Conservation (phyloP, 345 rosid genomes). For the Mercurialis annua region DNA sequence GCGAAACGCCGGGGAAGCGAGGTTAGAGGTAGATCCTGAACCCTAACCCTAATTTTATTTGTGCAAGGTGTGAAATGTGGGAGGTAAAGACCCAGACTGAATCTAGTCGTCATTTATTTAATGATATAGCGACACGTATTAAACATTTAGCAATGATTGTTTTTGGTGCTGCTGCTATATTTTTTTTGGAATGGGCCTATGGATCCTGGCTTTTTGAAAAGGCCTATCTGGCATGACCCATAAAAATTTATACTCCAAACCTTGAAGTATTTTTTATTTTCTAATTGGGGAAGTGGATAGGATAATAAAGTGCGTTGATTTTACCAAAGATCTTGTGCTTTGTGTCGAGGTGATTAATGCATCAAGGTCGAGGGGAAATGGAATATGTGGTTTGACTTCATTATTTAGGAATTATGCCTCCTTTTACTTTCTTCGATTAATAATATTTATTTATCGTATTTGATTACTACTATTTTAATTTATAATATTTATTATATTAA, state of each 20-base stretch:
- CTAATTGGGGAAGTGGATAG: neutral
- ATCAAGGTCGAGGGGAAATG: too few species aligned
- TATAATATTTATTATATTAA: too few species aligned
- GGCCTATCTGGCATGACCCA: too few species aligned
- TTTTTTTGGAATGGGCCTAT: neutral
- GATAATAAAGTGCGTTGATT: conserved; percentile 13
- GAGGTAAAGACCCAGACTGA: conserved; percentile 6
- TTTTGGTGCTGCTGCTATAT: too few species aligned
- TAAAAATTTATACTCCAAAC: too few species aligned
- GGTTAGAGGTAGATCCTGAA: too few species aligned
- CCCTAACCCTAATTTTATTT: conserved; percentile 3
- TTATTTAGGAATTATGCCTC: too few species aligned
- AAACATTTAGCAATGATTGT: neutral
- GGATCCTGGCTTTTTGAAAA: neutral
- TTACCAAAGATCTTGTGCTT: neutral
- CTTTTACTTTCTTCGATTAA: too few species aligned
- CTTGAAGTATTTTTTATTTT: neutral
- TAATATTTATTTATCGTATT: too few species aligned
- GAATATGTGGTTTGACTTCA: too few species aligned
- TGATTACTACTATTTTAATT: too few species aligned
- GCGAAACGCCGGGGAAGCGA: neutral
- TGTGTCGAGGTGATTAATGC: neutral
- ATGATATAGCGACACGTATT: neutral
- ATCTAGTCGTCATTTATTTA: neutral
- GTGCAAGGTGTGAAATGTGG: neutral